phyloP scores from a whole-genome alignment of 441 rosid genomes.

The Croton laevigatus region DNA sequence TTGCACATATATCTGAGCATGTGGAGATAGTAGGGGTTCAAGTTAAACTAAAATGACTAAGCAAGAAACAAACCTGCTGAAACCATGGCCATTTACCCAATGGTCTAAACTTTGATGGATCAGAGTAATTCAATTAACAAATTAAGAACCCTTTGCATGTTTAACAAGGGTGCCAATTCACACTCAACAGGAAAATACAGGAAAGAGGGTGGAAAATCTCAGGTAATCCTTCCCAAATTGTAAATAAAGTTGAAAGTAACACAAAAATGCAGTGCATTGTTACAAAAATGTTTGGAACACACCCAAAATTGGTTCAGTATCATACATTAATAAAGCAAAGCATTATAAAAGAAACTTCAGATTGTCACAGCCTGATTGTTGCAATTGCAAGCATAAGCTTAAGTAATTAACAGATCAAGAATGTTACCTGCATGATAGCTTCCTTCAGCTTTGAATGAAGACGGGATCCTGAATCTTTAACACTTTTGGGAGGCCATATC shows the following conservation, averaged over 20 bases:
- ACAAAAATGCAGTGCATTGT: not conserved
- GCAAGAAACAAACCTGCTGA: not conserved
- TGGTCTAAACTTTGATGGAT: not conserved
- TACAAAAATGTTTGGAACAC: not conserved
- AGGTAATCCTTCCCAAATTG: not conserved
- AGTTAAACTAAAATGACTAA: not conserved
- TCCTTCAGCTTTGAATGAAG: conserved; percentile 86
- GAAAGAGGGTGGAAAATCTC: not conserved
- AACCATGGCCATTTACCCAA: not conserved
- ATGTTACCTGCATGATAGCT: conserved; percentile 73
- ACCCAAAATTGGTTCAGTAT: not conserved
- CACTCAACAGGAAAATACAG: not conserved
- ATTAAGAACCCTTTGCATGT: not conserved
- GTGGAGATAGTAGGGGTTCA: not conserved
- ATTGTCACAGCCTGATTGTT: too few relatives aligned
- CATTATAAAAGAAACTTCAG: not conserved
- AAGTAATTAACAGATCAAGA: too few relatives aligned
- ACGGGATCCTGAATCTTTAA: conserved; percentile 88
- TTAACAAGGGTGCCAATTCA: not conserved
- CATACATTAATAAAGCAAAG: conserved; percentile 6
- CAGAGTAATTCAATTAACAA: not conserved
- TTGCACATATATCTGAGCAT: not conserved
- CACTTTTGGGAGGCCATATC: conserved; percentile 99
- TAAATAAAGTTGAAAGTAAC: not conserved
- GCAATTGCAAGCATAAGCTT: too few relatives aligned